Evolutionary conservation across 2,329 filamentous ascomycete genomes (phyloP).

Genomic region (Colletotrichum sp.): DNA sequence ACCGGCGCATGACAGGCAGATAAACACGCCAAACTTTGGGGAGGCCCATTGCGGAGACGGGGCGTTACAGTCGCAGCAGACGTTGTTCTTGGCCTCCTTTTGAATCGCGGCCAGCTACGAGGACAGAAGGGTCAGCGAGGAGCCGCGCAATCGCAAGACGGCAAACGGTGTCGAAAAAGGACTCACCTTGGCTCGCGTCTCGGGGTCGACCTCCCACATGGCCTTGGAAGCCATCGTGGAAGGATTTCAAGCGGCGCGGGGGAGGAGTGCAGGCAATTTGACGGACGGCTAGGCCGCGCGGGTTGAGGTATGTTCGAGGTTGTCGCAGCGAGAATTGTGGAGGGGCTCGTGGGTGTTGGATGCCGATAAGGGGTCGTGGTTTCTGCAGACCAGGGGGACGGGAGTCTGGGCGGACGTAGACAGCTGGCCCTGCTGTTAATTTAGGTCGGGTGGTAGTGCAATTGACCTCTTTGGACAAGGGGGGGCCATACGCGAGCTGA

Average conservation of each 20-base stretch:
- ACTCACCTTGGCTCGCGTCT: conserved; percentile 90
- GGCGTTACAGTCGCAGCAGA: conserved; percentile 94
- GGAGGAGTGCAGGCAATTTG: not conserved
- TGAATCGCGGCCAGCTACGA: conserved; percentile 85
- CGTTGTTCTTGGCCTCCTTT: conserved; percentile 86
- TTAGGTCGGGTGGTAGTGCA: not conserved
- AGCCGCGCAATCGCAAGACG: not conserved
- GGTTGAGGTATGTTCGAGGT: not conserved
- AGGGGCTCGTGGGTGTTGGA: conserved; percentile 4
- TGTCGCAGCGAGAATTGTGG: conserved; percentile 18
- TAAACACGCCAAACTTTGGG: conserved; percentile 98
- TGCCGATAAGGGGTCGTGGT: conserved; percentile 19
- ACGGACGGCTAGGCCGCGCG: not conserved
- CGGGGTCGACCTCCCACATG: conserved; percentile 99
- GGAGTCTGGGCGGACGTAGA: conserved; percentile 4
- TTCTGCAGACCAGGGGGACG: conserved; percentile 2
- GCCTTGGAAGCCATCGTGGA: conserved; percentile 68
- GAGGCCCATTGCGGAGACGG: conserved; percentile 98
- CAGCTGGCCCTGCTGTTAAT: conserved; percentile 1
- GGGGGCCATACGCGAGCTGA: not conserved
- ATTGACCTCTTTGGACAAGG: not conserved
- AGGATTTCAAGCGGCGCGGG: not conserved
- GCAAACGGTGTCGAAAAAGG: not conserved
- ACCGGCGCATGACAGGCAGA: conserved; percentile 95
- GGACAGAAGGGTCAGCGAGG: conserved; percentile 10